These are phyloP conservation scores for Ophiognomonia clavigignenti-juglandacearum DNA, from an alignment of 2,329 filamentous ascomycete species.

Conservation along the genomic window DNA sequence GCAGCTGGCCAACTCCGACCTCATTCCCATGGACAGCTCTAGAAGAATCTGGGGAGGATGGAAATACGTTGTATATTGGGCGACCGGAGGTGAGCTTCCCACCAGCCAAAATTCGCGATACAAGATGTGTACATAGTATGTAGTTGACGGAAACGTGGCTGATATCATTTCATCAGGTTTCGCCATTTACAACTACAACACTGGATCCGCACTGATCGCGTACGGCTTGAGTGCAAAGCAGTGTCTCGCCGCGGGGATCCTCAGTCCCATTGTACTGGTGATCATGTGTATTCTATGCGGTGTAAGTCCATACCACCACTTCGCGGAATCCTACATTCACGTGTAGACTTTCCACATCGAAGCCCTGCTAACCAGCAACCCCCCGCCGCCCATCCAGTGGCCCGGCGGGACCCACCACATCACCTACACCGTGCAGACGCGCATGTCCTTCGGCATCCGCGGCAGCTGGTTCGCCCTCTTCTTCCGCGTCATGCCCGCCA, in stretches of 20 bases:
- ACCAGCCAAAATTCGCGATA: too few relatives aligned
- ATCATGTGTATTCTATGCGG: constrained; percentile 8
- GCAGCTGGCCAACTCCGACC: constrained; percentile 6
- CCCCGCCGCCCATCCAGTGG: neutral
- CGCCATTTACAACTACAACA: constrained; percentile 12
- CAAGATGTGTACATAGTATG: neutral
- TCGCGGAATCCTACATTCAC: too few relatives aligned
- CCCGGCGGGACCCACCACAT: constrained; percentile 9
- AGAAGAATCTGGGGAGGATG: constrained; percentile 8
- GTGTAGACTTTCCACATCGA: neutral
- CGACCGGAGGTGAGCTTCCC: constrained; percentile 8
- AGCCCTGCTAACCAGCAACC: neutral
- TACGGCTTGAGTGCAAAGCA: constrained; percentile 10
- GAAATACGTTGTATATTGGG: constrained; percentile 11
- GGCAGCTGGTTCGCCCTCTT: constrained; percentile 7
- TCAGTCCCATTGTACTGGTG: constrained; percentile 5
- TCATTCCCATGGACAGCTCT: constrained; percentile 8
- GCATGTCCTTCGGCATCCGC: constrained; percentile 7
- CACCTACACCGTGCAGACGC: constrained; percentile 4
- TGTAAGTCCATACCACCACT: too few relatives aligned
- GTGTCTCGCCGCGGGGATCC: constrained; percentile 5
- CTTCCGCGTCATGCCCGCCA: constrained; percentile 10
- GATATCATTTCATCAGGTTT: neutral
- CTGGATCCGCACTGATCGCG: constrained; percentile 7
- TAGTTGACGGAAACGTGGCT: neutral